Base-by-base conservation (phyloP, 2,329 filamentous ascomycete species). In the Xylaria polymorpha region DNA sequence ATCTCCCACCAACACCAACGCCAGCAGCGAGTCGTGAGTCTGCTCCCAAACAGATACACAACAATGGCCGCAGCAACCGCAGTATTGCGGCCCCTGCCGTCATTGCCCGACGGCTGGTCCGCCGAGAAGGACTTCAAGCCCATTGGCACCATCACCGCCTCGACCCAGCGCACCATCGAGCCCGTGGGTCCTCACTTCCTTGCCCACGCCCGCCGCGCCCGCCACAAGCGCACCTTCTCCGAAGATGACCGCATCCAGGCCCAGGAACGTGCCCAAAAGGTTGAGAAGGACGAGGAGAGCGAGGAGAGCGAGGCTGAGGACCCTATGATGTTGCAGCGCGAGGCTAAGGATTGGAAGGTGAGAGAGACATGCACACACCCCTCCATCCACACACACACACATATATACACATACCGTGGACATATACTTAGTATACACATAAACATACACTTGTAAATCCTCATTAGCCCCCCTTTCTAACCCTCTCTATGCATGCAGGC, bases 321-420 rank as follows among this genome's bases (percentile, higher is more conserved):
- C 79, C 91, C 94, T 66, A 88, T 97, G 84, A 92, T 98, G 89
- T 90, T 99, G 39, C 88, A 93, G 81, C 90, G 94, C 64, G 94
- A 98, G 80, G 94, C 96, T 79, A 99, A 99, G 86, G 96, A 99
- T 86, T 99, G 96, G 96, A 99, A 99, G 92, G 94, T 95, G 81
- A 74, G 86, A 75, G 18, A 61, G 25, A 44, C 35, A 51, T 8
- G 12, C 25, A 32, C 25, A 6, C 46, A 20, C 25, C 22, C 4
- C 15, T 6, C 6, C 15, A 32, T 22, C 32, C 25, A 32, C 7
- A 32, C 3, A 18, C 14, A 46, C 20, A 12, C n/a, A 8, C 9
- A 46, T 10, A 20, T n/a, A 7, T 10, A 15, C 29, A n/a, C 25
- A 8, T 35, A 12, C 18, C 25, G 4, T 29, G 4, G 4, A 29